phyloP scores from a whole-genome alignment of 495 filamentous ascomycete genomes.

The Penicillium canariense region DNA sequence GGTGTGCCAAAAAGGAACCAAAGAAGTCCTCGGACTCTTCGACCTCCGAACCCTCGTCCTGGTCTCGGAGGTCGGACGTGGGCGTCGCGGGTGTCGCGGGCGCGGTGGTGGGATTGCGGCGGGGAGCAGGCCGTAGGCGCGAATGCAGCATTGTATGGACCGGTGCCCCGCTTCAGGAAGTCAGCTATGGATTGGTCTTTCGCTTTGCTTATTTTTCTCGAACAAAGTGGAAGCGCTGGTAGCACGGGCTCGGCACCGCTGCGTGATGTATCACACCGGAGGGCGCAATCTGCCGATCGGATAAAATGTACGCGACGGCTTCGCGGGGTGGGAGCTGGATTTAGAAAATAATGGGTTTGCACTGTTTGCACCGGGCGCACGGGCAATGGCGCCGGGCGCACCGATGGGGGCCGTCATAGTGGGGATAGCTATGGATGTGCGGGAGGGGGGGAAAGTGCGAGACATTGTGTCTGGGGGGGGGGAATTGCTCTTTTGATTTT shows the following conservation, averaged over 20 bases:
- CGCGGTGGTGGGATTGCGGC: constrained; percentile 10
- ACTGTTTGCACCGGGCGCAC: too few relatives aligned
- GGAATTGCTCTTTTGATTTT: background rate
- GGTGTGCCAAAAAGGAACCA: constrained; percentile 56
- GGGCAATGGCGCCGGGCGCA: too few relatives aligned
- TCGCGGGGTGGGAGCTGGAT: background rate
- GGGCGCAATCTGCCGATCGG: background rate
- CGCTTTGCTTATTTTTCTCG: too few relatives aligned
- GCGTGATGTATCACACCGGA: background rate
- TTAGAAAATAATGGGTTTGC: background rate
- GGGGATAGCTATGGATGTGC: constrained; percentile 13
- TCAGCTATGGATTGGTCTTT: too few relatives aligned
- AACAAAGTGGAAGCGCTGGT: too few relatives aligned
- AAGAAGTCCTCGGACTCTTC: constrained; percentile 62
- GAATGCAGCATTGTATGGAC: constrained; percentile 24
- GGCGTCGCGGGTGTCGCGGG: constrained; percentile 11
- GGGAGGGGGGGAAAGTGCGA: constrained; percentile 32
- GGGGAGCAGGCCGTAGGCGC: constrained; percentile 32
- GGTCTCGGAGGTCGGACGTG: constrained; percentile 15
- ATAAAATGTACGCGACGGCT: background rate
- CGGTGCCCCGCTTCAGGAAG: background rate
- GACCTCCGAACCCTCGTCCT: constrained; percentile 2
- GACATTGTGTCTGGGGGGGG: constrained; percentile 15
- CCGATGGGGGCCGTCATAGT: too few relatives aligned
- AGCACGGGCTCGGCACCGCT: too few relatives aligned